These are phyloP conservation scores for Alternaria novae-zelandiae DNA, from an alignment of 2,329 filamentous ascomycete species.

Conservation along the genomic window DNA sequence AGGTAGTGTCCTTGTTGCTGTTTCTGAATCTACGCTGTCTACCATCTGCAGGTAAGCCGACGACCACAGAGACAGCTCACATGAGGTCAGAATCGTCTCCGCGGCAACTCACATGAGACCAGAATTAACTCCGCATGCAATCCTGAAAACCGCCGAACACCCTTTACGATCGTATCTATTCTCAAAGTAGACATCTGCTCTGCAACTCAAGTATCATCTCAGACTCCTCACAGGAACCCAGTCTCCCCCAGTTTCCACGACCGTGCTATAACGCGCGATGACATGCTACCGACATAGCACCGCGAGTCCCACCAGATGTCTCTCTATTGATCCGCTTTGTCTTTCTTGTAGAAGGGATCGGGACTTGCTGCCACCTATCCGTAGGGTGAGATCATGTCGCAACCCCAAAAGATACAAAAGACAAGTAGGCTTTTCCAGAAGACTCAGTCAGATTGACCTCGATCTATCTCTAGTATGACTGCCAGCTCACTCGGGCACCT, in stretches of 20 bases:
- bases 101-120: no score
- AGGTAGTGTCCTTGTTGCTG: accelerated
- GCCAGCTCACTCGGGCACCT: no score
- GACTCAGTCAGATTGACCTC: no score
- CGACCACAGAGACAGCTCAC: background rate
- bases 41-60: background rate
- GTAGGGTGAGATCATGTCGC: no score
- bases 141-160: background rate
- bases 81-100: background rate
- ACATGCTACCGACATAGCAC: background rate
- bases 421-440: no score
- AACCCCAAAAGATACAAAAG: no score
- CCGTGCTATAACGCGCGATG: background rate
- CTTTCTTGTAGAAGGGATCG: background rate
- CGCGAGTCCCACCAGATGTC: background rate
- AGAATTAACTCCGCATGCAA: background rate
- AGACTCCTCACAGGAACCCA: no score
- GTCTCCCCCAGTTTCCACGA: no score
- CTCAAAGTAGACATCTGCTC: no score
- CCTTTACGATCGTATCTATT: no score
- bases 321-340: background rate
- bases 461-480: no score
- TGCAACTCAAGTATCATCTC: background rate
- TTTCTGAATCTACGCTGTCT: no score
- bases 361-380: background rate